Base-by-base conservation (phyloP, 108 stramenopile genomes). In the Cyclotella kingstonii region DNA sequence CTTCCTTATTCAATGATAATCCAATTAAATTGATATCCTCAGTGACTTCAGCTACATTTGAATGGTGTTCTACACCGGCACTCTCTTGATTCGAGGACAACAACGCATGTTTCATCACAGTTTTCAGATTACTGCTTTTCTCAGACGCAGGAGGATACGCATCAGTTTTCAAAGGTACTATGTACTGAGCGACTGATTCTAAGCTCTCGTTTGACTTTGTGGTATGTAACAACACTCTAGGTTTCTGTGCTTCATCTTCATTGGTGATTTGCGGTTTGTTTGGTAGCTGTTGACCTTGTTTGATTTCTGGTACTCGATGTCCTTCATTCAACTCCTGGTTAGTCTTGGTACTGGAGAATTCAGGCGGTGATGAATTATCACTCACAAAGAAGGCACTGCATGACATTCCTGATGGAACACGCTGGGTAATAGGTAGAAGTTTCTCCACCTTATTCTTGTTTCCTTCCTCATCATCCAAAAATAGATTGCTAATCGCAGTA, bases 331-430 rank as follows among this genome's bases (percentile, higher is more conserved):
- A n/a, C n/a, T n/a, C n/a, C n/a, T 7, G 11, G 1, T 38, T 21
- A 36, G 15, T 54, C 25, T 11, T 38, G 10, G 53, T 10, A 19
- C n/a, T n/a, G n/a, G n/a, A n/a, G n/a, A n/a, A n/a, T n/a, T n/a
- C n/a, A n/a, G n/a, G n/a, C n/a, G 35, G 8, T 7, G 53, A 19
- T 1, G 36, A 38, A n/a, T 7, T 36, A 21, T 54, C 53, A 19
- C 53, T n/a, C 5, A 54, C 8, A 36, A 54, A 54, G 35, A 54
- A 54, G 0, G 53, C 53, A 18, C 53, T 54, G 18, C 53, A 54
- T 3, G 53, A 54, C 27, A 38, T 34, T 35, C 53, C 53, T 1
- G 53, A 54, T 30, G 27, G 27, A 31, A 31, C 50, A 51, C 50
- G 45, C 23, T 46, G 19, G 21, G 21, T 22, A 9, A 46, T 18